A percentile compares a stretch with the other conserved stretches of the same genome.
Conservation (phyloP, 192 early-diverging fungal genomes). For the Funneliformis geosporum region DNA sequence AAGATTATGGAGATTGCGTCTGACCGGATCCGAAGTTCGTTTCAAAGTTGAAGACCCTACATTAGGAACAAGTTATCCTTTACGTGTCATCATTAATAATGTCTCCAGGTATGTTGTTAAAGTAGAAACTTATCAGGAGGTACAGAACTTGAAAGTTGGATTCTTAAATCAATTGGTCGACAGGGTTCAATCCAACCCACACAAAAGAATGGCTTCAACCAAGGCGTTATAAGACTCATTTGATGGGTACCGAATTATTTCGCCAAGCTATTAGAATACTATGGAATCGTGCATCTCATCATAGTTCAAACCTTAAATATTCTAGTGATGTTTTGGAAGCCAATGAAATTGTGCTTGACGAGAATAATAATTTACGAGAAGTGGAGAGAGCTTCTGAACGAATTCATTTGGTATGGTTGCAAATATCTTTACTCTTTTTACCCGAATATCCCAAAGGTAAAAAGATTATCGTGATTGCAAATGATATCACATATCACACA, state of each 20-base stretch:
- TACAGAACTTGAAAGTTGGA: slow-evolving; percentile 80
- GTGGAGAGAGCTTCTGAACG: slow-evolving; percentile 71
- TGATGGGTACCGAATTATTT: slow-evolving; percentile 98
- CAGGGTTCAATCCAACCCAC: slow-evolving; percentile 77
- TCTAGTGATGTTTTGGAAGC: slow-evolving; percentile 73
- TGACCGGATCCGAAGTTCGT: slow-evolving; percentile 95
- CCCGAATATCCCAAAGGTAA: slow-evolving; percentile 91
- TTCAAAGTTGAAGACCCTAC: slow-evolving; percentile 85
- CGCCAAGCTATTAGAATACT: slow-evolving; percentile 77
- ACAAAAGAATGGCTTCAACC: slow-evolving; percentile 96
- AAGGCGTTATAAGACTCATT: slow-evolving; percentile 95
- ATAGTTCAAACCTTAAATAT: slow-evolving; percentile 47
- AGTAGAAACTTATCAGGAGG: slow-evolving; percentile 92
- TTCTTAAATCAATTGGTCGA: slow-evolving; percentile 81
- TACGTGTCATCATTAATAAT: slow-evolving; percentile 90
- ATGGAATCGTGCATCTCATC: slow-evolving; percentile 66
- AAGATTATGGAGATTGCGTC: slow-evolving; percentile 90
- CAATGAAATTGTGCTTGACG: slow-evolving; percentile 89
- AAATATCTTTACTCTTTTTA: slow-evolving; percentile 84
- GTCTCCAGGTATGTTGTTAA: slow-evolving; percentile 91
- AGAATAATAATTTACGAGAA: slow-evolving; percentile 75
- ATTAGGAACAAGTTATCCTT: slow-evolving; percentile 55
- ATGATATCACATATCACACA: slow-evolving; percentile 98
- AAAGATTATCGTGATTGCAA: slow-evolving; percentile 90
- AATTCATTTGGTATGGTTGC: slow-evolving; percentile 98